Conservation (phyloP, 495 filamentous ascomycete species). For the Penicillium mononematosum region DNA sequence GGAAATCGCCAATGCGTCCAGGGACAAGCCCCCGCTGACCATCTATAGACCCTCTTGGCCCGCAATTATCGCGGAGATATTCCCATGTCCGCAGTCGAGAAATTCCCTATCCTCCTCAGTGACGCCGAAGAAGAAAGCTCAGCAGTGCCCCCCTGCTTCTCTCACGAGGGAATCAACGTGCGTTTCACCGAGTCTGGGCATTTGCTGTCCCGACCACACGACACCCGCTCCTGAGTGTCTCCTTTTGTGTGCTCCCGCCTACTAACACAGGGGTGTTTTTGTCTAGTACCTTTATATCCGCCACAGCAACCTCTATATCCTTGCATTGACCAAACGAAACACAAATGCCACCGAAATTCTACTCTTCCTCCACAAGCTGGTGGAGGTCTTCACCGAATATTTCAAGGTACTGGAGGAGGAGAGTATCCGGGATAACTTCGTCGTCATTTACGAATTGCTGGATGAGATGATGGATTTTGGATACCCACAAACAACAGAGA, state of each 20-base stretch:
- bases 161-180: conserved; percentile 97
- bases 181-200: conserved; percentile 27
- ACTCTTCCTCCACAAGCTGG: conserved; percentile 95
- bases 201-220: conserved; percentile 6
- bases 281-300: conserved; percentile 96
- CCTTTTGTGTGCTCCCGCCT: conserved; percentile 14
- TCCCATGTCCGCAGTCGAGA: conserved; percentile 98
- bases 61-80: conserved; percentile 99
- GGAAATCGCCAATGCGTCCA: conserved; percentile 12
- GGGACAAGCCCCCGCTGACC: conserved; percentile 30
- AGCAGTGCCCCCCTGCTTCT: conserved; percentile 96
- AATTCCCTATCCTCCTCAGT: conserved; percentile 93
- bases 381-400: conserved; percentile 99
- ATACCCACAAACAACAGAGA: conserved; percentile 98
- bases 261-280: conserved; percentile 16
- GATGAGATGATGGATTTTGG: conserved; percentile 99
- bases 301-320: conserved; percentile 98
- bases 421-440: conserved; percentile 98
- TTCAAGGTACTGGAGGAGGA: conserved; percentile 99
- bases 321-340: conserved; percentile 97
- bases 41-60: conserved; percentile 83
- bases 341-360: conserved; percentile 98
- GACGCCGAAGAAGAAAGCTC: conserved; percentile 99
- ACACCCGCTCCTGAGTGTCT: conserved; percentile 21
- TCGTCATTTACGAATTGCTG: conserved; percentile 97